Evolutionary conservation across 805 yeast genomes (phyloP).

Genomic region (Saturnispora diversa): DNA sequence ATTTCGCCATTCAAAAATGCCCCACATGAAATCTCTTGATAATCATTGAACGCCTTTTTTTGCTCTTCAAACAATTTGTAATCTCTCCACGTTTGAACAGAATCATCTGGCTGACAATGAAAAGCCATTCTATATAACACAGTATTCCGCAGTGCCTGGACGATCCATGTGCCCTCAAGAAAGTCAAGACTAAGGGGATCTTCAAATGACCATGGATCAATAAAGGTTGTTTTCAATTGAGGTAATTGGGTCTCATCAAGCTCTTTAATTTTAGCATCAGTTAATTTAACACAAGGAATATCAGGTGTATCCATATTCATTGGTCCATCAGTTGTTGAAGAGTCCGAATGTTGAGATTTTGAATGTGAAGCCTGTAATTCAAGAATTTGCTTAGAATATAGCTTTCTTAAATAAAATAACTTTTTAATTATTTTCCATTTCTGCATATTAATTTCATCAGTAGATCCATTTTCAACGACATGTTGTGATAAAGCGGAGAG

Average conservation of each 20-base stretch:
- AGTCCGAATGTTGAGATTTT: neutral
- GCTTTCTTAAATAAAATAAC: constrained; percentile 59
- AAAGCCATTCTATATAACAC: constrained; percentile 74
- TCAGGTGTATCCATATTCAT: constrained; percentile 12
- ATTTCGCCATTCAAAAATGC: neutral
- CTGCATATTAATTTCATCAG: constrained; percentile 37
- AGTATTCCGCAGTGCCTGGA: constrained; percentile 77
- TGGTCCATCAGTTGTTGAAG: constrained; percentile 25
- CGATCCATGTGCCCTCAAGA: constrained; percentile 79
- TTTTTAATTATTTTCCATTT: constrained; percentile 68
- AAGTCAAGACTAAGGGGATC: constrained; percentile 84
- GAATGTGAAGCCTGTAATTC: neutral
- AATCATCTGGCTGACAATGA: constrained; percentile 91
- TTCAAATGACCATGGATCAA: constrained; percentile 82
- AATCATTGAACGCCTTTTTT: constrained; percentile 43
- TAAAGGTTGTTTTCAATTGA: constrained; percentile 33
- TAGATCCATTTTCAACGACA: constrained; percentile 22
- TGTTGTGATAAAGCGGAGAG: constrained; percentile 46
- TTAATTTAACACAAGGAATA: constrained; percentile 31
- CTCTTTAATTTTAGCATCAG: constrained; percentile 36
- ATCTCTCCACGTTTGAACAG: constrained; percentile 83
- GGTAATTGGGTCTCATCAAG: constrained; percentile 31
- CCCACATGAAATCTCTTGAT: constrained; percentile 19
- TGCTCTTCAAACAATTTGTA: constrained; percentile 64
- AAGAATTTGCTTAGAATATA: constrained; percentile 38